Conservation (phyloP, 2,329 filamentous ascomycete species). For the Fusarium secorum region DNA sequence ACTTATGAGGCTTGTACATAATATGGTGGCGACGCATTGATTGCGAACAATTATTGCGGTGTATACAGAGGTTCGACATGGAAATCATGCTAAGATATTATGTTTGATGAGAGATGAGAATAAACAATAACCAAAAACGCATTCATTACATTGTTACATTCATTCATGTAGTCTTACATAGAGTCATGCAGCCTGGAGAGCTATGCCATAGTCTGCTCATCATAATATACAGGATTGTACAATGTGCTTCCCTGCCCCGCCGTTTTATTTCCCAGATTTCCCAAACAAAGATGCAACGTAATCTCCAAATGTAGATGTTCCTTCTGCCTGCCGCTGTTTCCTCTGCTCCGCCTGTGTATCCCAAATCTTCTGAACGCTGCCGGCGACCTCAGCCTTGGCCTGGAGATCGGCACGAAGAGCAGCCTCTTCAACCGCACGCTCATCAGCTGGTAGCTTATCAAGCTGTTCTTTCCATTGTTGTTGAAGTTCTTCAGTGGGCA, state of each 20-base stretch:
- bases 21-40: neutral
- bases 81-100: too few species aligned
- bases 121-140: neutral
- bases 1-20: neutral
- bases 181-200: neutral
- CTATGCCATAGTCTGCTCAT: neutral
- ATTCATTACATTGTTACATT: neutral
- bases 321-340: slow-evolving; percentile 50
- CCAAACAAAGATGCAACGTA: slow-evolving; percentile 44
- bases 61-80: fast-evolving
- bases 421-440: slow-evolving; percentile 69
- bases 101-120: neutral
- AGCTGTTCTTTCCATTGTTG: slow-evolving; percentile 62
- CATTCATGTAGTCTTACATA: neutral
- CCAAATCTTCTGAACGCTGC: slow-evolving; percentile 58
- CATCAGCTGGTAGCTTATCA: slow-evolving; percentile 64
- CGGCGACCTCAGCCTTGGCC: slow-evolving; percentile 67
- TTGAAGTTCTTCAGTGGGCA: slow-evolving; percentile 56
- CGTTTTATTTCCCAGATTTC: slow-evolving; percentile 39
- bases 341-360: slow-evolving; percentile 62
- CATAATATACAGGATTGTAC: slow-evolving; percentile 33
- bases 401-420: slow-evolving; percentile 69
- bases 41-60: fast-evolving
- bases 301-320: slow-evolving; percentile 45
- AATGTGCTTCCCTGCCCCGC: neutral